A percentile compares a stretch with the other conserved stretches of the same genome.
These are phyloP conservation scores for Nicotiana otophora DNA, from an alignment of 257 asterid species.

Conservation along the genomic window DNA sequence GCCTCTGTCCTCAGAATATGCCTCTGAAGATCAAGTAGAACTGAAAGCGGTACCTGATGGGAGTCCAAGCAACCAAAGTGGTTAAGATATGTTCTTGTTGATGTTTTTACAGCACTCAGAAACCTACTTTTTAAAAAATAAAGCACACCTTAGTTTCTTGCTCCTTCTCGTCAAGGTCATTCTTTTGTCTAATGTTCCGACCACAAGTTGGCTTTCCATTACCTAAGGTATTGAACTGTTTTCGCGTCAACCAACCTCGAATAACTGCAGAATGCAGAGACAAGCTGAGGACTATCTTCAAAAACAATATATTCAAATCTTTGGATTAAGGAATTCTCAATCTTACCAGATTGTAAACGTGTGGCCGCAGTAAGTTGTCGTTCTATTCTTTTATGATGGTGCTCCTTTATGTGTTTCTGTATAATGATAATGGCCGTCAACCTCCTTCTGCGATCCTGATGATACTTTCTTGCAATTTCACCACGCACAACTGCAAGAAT, in stretches of 20 bases:
- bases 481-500: constrained; percentile 59
- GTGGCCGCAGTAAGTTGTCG: constrained; percentile 23
- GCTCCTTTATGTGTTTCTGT: constrained; percentile 38
- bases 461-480: constrained; percentile 41
- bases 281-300: not conserved
- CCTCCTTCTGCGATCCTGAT: constrained; percentile 11
- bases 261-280: constrained; percentile 17
- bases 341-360: constrained; percentile 34
- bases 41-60: constrained; percentile 26
- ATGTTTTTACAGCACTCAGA: not conserved
- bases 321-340: not conserved
- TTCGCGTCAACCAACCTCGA: constrained; percentile 32
- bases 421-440: constrained; percentile 29
- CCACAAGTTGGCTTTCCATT: constrained; percentile 2
- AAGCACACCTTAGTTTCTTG: constrained; percentile 24
- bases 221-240: constrained; percentile 5
- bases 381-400: constrained; percentile 11
- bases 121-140: not conserved
- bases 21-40: constrained; percentile 46
- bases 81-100: not conserved
- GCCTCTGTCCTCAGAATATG: constrained; percentile 55
- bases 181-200: not conserved
- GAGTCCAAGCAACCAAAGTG: constrained; percentile 21
- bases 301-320: not conserved
- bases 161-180: constrained; percentile 12